Conservation (phyloP, 257 asterid genomes). For the Mitragyna speciosa region DNA sequence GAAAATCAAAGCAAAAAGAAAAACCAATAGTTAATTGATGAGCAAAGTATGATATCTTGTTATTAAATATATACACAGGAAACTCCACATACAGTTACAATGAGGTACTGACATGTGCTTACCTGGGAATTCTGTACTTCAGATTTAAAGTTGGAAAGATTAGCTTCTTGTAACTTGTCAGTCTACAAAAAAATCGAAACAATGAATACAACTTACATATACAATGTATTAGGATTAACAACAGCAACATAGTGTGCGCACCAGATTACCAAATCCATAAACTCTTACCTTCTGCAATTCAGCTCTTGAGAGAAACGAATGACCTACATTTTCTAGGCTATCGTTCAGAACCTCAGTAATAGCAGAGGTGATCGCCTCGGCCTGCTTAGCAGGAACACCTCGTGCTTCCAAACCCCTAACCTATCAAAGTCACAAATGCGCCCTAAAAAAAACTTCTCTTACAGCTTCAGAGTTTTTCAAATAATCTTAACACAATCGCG, state of each 20-base stretch:
- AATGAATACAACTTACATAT: conserved; percentile 5
- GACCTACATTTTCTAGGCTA: conserved; percentile 53
- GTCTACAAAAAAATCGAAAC: conserved; percentile 30
- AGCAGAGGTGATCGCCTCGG: conserved; percentile 66
- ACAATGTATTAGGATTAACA: neutral
- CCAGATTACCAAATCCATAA: neutral
- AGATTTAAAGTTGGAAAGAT: conserved; percentile 52
- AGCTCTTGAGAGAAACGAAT: conserved; percentile 43
- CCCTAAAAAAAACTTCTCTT: neutral
- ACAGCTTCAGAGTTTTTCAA: neutral
- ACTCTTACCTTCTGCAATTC: conserved; percentile 64
- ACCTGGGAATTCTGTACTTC: conserved; percentile 64
- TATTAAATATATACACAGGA: neutral
- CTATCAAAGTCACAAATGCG: conserved; percentile 27
- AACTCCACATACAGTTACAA: neutral
- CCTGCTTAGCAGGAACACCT: conserved; percentile 57
- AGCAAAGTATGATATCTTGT: neutral
- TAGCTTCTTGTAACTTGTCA: conserved; percentile 47
- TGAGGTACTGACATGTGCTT: neutral
- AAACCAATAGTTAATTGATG: neutral
- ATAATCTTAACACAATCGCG: neutral
- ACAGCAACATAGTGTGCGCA: neutral
- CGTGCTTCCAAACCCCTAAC: conserved; percentile 61
- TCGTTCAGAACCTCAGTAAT: conserved; percentile 53
- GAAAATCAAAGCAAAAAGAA: neutral